Percentiles rank a stretch among this genome's conserved stretches.
Conservation (phyloP, 345 rosid species). For the Mallotus nudiflorus region DNA sequence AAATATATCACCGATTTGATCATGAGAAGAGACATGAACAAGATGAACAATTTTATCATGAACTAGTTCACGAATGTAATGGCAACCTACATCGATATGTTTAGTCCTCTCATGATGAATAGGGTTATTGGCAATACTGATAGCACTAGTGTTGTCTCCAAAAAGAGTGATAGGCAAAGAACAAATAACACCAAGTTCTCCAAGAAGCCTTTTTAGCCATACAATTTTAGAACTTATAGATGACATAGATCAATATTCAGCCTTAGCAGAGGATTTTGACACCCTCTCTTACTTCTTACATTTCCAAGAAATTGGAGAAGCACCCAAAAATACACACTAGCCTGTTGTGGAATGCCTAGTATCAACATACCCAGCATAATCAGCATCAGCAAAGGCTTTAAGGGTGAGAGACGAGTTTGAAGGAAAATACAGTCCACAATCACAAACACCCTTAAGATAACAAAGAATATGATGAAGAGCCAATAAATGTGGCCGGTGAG, state of each 20-base stretch:
- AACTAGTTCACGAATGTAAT: background rate
- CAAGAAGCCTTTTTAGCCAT: background rate
- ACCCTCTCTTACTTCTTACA: background rate
- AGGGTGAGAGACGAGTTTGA: slow-evolving; percentile 1
- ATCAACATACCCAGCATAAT: too few relatives aligned
- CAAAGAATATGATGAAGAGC: slow-evolving; percentile 1
- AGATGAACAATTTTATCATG: background rate
- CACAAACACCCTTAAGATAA: background rate
- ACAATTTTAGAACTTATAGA: background rate
- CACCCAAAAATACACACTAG: too few relatives aligned
- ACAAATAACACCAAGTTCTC: background rate
- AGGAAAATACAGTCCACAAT: background rate
- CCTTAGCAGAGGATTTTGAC: too few relatives aligned
- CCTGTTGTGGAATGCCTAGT: too few relatives aligned
- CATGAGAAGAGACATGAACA: background rate
- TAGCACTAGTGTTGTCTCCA: background rate
- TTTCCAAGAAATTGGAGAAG: too few relatives aligned
- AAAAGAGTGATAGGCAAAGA: slow-evolving; percentile 2
- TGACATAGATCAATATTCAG: background rate
- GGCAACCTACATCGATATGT: background rate
- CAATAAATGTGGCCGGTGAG: background rate
- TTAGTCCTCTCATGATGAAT: background rate
- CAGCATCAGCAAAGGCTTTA: background rate
- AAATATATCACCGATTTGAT: background rate
- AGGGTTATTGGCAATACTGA: background rate